Percentiles rank a stretch among this genome's conserved stretches.
These are phyloP conservation scores for Alternaria rosae DNA, from an alignment of 2,329 filamentous ascomycete genomes.

Conservation along the genomic window DNA sequence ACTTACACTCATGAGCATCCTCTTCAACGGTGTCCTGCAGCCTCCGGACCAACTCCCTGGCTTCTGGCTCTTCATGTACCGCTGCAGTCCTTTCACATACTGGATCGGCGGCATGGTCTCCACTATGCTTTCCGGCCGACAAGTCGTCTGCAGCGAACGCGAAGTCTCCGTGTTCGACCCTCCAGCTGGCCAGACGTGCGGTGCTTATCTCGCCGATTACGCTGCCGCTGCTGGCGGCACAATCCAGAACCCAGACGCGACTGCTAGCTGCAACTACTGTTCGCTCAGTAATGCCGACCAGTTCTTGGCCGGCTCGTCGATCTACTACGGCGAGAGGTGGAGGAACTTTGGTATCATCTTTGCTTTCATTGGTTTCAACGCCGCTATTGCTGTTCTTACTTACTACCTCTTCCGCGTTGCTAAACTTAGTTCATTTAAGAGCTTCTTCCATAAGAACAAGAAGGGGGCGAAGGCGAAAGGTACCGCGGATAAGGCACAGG, in stretches of 20 bases:
- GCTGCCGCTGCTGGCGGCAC: constrained; percentile 48
- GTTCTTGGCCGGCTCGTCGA: constrained; percentile 54
- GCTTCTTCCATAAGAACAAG: constrained; percentile 24
- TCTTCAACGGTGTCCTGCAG: constrained; percentile 66
- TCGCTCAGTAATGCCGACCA: constrained; percentile 55
- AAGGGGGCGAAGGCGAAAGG: constrained; percentile 27
- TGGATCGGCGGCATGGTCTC: constrained; percentile 55
- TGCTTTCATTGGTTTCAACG: constrained; percentile 71
- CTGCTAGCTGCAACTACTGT: constrained; percentile 60
- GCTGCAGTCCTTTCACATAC: constrained; percentile 72
- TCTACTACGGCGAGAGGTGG: constrained; percentile 63
- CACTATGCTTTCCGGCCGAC: constrained; percentile 53
- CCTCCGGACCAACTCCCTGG: constrained; percentile 65
- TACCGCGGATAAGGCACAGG: constrained; percentile 18
- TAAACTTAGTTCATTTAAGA: constrained; percentile 27
- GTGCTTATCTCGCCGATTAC: constrained; percentile 55
- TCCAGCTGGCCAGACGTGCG: constrained; percentile 52
- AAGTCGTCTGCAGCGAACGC: constrained; percentile 56
- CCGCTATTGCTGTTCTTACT: constrained; percentile 63
- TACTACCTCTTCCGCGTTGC: constrained; percentile 60
- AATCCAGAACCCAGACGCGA: constrained; percentile 55
- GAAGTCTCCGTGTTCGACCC: constrained; percentile 55
- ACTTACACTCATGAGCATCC: constrained; percentile 62
- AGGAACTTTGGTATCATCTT: constrained; percentile 74
- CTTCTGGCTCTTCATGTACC: constrained; percentile 83